These are phyloP conservation scores for Amanita thiersii DNA, from an alignment of 768 basidiomycete genomes.

Conservation along the genomic window DNA sequence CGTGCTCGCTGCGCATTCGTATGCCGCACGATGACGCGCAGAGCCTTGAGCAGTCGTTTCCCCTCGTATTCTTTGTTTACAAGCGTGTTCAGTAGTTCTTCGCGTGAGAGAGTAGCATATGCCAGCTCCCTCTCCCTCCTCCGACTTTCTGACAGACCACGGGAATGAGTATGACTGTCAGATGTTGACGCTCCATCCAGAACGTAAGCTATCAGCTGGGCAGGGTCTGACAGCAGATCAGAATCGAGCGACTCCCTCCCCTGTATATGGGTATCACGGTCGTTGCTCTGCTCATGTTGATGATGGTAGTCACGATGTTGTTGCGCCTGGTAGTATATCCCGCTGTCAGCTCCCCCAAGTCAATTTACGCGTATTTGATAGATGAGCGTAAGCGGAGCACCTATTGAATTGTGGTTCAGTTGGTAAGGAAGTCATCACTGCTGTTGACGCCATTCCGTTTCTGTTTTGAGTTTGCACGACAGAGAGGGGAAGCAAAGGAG, in stretches of 20 bases:
- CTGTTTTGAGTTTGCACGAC: too few relatives aligned
- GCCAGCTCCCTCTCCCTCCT: slow-evolving; percentile 15
- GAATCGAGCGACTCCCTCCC: neutral
- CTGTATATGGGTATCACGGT: neutral
- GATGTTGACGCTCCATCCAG: neutral
- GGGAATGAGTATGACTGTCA: neutral
- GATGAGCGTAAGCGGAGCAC: neutral
- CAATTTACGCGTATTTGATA: too few relatives aligned
- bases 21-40: slow-evolving; percentile 26
- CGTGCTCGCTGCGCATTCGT: slow-evolving; percentile 26
- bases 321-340: too few relatives aligned
- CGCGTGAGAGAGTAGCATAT: slow-evolving; percentile 14
- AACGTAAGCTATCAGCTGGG: slow-evolving; percentile 2
- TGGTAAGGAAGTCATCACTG: neutral
- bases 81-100: slow-evolving; percentile 23
- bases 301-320: neutral
- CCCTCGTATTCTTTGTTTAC: slow-evolving; percentile 27
- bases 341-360: too few relatives aligned
- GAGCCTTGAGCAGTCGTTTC: slow-evolving; percentile 22
- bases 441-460: neutral
- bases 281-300: neutral
- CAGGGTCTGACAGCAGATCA: slow-evolving; percentile 4
- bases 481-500: too few relatives aligned
- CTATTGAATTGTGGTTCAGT: slow-evolving; percentile 1
- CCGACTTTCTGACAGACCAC: slow-evolving; percentile 6